Evolutionary conservation across 2,329 filamentous ascomycete genomes (phyloP).

Genomic region (Colletotrichum tropicale): DNA sequence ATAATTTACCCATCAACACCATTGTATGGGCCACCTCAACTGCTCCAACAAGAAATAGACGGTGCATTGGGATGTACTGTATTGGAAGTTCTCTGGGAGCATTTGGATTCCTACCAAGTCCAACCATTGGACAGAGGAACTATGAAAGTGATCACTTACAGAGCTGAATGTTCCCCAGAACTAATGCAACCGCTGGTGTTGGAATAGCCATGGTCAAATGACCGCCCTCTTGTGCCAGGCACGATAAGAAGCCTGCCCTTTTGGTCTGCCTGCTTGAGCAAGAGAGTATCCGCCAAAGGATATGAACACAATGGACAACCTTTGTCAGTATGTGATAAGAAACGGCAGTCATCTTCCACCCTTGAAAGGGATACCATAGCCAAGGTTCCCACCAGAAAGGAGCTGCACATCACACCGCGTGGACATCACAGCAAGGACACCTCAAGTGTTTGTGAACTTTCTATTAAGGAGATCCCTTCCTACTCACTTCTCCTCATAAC

Average conservation of each 20-base stretch:
- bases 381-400: not conserved
- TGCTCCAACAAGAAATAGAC: not conserved
- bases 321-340: not conserved
- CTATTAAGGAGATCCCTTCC: conserved; percentile 16
- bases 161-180: not conserved
- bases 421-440: not conserved
- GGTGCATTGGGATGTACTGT: not conserved
- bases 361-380: not conserved
- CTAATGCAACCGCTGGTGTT: not conserved
- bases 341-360: not conserved
- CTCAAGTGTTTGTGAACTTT: conserved; percentile 13
- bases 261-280: not conserved
- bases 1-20: not conserved
- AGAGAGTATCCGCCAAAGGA: not conserved
- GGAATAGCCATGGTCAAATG: not conserved
- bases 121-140: not conserved
- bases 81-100: not conserved
- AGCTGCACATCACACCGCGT: not conserved
- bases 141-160: not conserved
- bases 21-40: not conserved
- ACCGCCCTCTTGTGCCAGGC: not conserved
- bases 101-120: not conserved
- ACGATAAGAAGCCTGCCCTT: not conserved
- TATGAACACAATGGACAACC: not conserved
- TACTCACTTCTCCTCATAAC: conserved; percentile 11